phyloP scores from a whole-genome alignment of 1,284 basidiomycete genomes.

The Meira nashicola region DNA sequence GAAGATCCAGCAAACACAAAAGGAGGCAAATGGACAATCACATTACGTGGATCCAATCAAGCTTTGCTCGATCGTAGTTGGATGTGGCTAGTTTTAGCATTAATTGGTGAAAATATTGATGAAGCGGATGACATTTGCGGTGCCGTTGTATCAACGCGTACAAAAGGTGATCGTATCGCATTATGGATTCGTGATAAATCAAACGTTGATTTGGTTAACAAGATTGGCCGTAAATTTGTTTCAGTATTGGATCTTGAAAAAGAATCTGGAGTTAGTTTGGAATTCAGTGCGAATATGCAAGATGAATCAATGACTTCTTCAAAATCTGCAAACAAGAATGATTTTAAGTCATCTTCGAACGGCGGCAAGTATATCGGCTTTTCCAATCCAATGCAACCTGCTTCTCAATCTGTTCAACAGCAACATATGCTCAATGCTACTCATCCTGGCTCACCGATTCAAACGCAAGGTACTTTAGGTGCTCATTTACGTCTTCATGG shows the following conservation, averaged over 20 bases:
- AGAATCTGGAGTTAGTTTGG: conserved; percentile 71
- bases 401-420: not conserved
- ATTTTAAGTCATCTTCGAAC: not conserved
- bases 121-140: conserved; percentile 78
- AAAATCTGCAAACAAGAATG: not conserved
- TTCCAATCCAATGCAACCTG: conserved; percentile 3
- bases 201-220: conserved; percentile 75
- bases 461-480: not conserved
- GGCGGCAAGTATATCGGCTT: not conserved
- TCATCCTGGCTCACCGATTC: not conserved
- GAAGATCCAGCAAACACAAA: conserved; percentile 85
- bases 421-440: not conserved
- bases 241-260: conserved; percentile 75
- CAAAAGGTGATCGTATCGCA: conserved; percentile 82
- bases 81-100: conserved; percentile 82
- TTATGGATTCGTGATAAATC: conserved; percentile 78
- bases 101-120: conserved; percentile 85
- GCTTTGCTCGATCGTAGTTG: conserved; percentile 77
- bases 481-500: not conserved
- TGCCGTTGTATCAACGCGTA: conserved; percentile 73
- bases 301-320: conserved; percentile 3
- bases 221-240: conserved; percentile 73
- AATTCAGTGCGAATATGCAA: conserved; percentile 59
- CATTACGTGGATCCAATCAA: conserved; percentile 73
- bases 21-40: conserved; percentile 89